phyloP scores from a whole-genome alignment of 208 protist species.

The Leptomonas seymouri region DNA sequence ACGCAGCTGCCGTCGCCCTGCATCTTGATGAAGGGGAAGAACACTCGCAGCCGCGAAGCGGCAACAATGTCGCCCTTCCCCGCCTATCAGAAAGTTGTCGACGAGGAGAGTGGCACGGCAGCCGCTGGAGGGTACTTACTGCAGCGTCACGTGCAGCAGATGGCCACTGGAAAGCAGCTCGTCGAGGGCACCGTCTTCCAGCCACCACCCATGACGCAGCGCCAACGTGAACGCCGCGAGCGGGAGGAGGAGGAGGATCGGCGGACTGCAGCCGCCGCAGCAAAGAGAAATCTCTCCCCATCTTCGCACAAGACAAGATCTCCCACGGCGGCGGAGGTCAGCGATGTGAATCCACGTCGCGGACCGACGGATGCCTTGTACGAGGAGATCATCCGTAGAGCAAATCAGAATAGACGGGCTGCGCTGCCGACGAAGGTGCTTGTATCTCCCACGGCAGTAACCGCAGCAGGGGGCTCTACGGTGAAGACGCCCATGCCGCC shows the following conservation, averaged over 20 bases:
- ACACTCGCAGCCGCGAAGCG: background rate
- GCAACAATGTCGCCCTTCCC: slow-evolving; percentile 18
- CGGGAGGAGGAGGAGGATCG: slow-evolving; percentile 3
- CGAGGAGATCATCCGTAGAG: slow-evolving; percentile 19
- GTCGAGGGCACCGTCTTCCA: slow-evolving; percentile 30
- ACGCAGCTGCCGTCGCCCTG: slow-evolving; percentile 26
- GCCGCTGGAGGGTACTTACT: slow-evolving; percentile 32
- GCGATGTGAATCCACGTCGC: slow-evolving; percentile 5
- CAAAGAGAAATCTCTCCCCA: background rate
- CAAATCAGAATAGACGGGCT: slow-evolving; percentile 25
- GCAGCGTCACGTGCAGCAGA: slow-evolving; percentile 62
- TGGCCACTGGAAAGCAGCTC: slow-evolving; percentile 33
- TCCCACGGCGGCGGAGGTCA: background rate
- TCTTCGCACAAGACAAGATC: background rate
- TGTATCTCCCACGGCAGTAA: background rate
- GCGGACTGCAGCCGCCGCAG: background rate
- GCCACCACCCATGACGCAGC: slow-evolving; percentile 7
- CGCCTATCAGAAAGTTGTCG: slow-evolving; percentile 6
- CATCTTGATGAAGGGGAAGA: slow-evolving; percentile 8
- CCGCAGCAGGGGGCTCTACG: background rate
- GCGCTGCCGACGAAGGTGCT: slow-evolving; percentile 12
- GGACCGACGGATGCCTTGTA: slow-evolving; percentile 20
- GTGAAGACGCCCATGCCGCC: background rate
- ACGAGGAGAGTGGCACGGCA: background rate
- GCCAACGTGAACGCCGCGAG: background rate